Base-by-base conservation (phyloP, 2,329 filamentous ascomycete species). In the Trichoderma asperellum region DNA sequence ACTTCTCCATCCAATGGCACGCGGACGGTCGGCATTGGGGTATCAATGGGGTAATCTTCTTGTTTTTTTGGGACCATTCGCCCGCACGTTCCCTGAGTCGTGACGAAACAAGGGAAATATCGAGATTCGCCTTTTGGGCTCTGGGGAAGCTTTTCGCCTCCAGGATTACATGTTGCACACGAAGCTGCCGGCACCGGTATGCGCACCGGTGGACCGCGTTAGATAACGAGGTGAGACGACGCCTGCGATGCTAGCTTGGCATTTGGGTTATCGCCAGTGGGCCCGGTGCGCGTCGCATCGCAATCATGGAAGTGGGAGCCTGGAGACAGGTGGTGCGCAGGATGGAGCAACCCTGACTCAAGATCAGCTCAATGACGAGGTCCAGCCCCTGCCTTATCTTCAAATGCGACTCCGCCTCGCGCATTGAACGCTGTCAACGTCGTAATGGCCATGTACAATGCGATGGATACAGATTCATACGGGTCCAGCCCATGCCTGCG, bases 371-470 rank as follows among this genome's bases (percentile, higher is more conserved):
- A 16, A 40, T 21, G 34, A 21, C 40, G 16, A 34, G 53, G 63
- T 58, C 63, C 63, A 58, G 63, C 63, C 63, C 63, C 63, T 35
- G 55, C n/a, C 53, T 66, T 66, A 66, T 66, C 63, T 56, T 29
- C 5, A 58, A 40, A 58, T 66, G 24, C 35, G 52, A 55, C 52
- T 56, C 53, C 53, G 35, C 37, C 53, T 49, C 49, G 61, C 52
- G 21, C 47, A 56, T 43, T 47, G 52, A 65, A 16, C 37, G 14
- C 63, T 58, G 63, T 34, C 55, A n/a, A 34, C 43, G 63, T 58
- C 35, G 55, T 52, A 66, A 59, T 58, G 53, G 12, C 21, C 53
- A 52, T 58, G 55, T 37, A 66, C 52, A 47, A 57, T 65, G 62
- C 52, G 37, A 65, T 65, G 52, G 62, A 57, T 47, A 27, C 52